Base-by-base conservation (phyloP, 768 basidiomycete species). In the Boletus sp. region DNA sequence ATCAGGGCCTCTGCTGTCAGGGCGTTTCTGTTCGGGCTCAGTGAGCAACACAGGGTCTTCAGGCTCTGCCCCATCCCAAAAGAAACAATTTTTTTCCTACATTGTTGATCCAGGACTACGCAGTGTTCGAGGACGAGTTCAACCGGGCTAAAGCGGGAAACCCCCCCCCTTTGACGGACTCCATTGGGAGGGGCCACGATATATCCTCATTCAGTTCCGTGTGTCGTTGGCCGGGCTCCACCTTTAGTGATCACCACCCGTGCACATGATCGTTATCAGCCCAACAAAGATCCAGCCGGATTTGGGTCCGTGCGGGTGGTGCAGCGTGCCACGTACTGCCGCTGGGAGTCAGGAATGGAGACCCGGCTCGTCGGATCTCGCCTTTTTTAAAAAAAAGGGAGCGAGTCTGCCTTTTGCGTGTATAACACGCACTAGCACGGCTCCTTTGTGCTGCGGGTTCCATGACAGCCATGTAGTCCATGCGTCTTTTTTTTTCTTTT, bases 281-380 rank as follows among this genome's bases (percentile, higher is more conserved):
- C n/a, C n/a, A n/a, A n/a, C n/a, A n/a, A n/a, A n/a, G n/a, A n/a
- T n/a, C n/a, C n/a, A n/a, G n/a, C n/a, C n/a, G n/a, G n/a, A n/a
- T n/a, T n/a, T n/a, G n/a, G n/a, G n/a, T n/a, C n/a, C n/a, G n/a
- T n/a, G n/a, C n/a, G 27, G 55, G 56, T 46, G 56, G 50, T 66
- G 61, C 55, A 39, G 48, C 48, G 15, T 51, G 46, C 30, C 69
- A 46, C 74, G 41, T 54, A 86, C 83, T 82, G 50, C 93, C 91
- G 80, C 84, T 87, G 55, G 51, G 87, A 37, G 88, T 91, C 10
- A 89, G 87, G 44, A 50, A 91, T 83, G 25, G 89, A 93, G 33
- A 50, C n/a, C n/a, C n/a, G n/a, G n/a, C n/a, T n/a, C n/a, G n/a
- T n/a, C n/a, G n/a, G n/a, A n/a, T n/a, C n/a, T 59, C 95, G 84